Base-by-base conservation (phyloP, 192 early-diverging fungal species). In the Allomyces arbusculus region DNA sequence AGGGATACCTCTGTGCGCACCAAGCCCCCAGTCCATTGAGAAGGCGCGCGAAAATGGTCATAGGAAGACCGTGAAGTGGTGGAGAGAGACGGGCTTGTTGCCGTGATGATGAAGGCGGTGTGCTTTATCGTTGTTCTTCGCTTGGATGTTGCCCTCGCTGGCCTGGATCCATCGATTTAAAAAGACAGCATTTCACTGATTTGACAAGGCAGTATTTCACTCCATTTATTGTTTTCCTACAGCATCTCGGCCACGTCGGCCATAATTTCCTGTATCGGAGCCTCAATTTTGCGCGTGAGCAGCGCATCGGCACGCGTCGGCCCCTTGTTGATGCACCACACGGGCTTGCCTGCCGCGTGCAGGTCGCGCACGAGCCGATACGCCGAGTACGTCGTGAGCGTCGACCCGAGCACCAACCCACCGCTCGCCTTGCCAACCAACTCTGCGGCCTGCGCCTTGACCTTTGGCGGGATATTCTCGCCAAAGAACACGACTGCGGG, bases 401-500 rank as follows among this genome's bases (percentile, higher is more conserved):
- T 87, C 9, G 86, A 80, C 1, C 94, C 94, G 62, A 92, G 77
- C 22, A 90, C 82, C 64, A 97, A 73, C 65, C 94, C 69, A 7
- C 79, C 82, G 26, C 74, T 64, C 0, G 82, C 77, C 10, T 79
- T 68, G 40, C 86, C 72, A 8, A 94, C 75, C 67, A 86, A 77
- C 16, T 76, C 33, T 58, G 77, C 78, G 10, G 90, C 76, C 62
- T 61, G 44, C 43, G 79, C 71, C 25, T 84, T 82, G n/a, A 84
- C 76, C 0, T 66, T 25, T 19, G 62, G 50, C 0, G 75, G 72
- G 55, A 94, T 86, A 68, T 89, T 92, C 67, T 90, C 93, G 12
- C 91, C 91, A 79, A 95, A 95, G 66, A 94, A 94, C 11, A 94
- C 81, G 20, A 94, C 87, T 2, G 78, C 84, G 23, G 88, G 88